phyloP scores from a whole-genome alignment of 129 eudicot genomes.

The Ambrosia artemisiifolia region DNA sequence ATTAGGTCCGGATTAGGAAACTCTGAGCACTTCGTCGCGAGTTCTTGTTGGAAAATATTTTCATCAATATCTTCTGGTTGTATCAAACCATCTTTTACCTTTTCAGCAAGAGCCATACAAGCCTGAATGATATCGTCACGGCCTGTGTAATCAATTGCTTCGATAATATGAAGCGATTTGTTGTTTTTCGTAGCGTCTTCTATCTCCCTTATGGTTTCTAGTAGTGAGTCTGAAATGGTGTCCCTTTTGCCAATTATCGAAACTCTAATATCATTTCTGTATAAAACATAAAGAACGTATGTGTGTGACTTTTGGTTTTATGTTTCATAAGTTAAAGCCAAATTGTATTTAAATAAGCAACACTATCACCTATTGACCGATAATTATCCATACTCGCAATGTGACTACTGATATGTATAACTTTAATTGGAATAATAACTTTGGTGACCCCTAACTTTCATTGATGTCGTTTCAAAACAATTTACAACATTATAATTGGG shows the following conservation, averaged over 20 bases:
- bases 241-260: constrained; percentile 8
- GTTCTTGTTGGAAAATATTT: background rate
- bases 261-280: constrained; percentile 14
- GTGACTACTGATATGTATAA: too few species aligned
- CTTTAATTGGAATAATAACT: too few species aligned
- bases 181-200: constrained; percentile 12
- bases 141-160: constrained; percentile 12
- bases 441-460: too few species aligned
- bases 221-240: background rate
- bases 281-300: too few species aligned
- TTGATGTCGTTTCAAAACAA: too few species aligned
- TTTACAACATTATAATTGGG: too few species aligned
- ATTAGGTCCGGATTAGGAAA: constrained; percentile 16
- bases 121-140: background rate
- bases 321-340: too few species aligned
- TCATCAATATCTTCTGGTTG: constrained; percentile 3
- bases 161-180: constrained; percentile 13
- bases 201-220: background rate
- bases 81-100: background rate
- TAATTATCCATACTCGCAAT: too few species aligned
- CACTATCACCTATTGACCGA: too few species aligned
- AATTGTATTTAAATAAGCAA: too few species aligned
- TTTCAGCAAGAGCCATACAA: constrained; percentile 11
- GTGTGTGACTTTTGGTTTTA: too few species aligned
- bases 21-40: constrained; percentile 8